These are phyloP conservation scores for Dicorynia guianensis DNA, from an alignment of 306 rosid genomes.

Conservation along the genomic window DNA sequence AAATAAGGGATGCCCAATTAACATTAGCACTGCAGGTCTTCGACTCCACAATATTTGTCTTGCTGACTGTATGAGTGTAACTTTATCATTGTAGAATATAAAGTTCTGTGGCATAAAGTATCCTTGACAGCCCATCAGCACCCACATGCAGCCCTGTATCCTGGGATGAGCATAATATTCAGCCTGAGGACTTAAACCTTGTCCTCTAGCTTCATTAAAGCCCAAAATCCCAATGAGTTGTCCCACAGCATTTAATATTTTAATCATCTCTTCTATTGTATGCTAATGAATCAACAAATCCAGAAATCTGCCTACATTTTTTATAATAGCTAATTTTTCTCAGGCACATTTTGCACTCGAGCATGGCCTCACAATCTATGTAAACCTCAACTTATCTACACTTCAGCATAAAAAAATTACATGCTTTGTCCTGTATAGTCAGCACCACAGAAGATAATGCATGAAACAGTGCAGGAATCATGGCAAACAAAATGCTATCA, in stretches of 20 bases:
- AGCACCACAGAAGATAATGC: conserved; percentile 13
- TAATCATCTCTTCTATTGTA: background rate
- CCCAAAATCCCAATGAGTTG: background rate
- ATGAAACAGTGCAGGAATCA: conserved; percentile 19
- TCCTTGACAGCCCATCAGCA: background rate
- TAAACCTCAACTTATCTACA: background rate
- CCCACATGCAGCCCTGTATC: conserved; percentile 1
- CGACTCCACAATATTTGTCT: background rate
- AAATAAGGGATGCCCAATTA: conserved; percentile 1
- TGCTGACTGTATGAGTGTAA: background rate
- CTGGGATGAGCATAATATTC: background rate
- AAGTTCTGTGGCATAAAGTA: conserved; percentile 1
- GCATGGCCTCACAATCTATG: background rate
- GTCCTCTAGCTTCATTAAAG: background rate
- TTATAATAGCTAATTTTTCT: background rate
- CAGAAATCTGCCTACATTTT: background rate
- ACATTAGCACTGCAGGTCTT: background rate
- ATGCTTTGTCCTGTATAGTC: background rate
- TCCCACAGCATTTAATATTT: background rate
- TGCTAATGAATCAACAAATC: background rate
- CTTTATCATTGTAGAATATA: background rate
- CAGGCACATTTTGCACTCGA: background rate
- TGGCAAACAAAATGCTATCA: conserved; percentile 25
- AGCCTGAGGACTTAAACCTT: background rate
- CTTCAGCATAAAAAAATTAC: background rate